Conservation (phyloP, 345 rosid species). For the Trapa incisa region DNA sequence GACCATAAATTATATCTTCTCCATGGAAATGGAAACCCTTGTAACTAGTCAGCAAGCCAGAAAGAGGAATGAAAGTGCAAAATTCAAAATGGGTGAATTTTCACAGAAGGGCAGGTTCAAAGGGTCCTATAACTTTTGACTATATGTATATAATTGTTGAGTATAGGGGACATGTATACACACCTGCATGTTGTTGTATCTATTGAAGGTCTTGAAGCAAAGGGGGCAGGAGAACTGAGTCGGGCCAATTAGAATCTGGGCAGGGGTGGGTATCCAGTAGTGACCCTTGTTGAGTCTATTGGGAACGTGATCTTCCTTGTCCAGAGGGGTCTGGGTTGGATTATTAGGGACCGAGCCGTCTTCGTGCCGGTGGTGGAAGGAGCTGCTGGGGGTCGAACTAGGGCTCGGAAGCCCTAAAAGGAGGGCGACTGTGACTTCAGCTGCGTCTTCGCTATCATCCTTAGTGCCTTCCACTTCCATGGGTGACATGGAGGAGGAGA, state of each 20-base stretch:
- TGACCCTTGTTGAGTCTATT: slow-evolving; percentile 50
- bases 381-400: slow-evolving; percentile 17
- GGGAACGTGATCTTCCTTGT: slow-evolving; percentile 28
- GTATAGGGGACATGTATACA: neutral
- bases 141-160: neutral
- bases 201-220: slow-evolving; percentile 97
- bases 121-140: neutral
- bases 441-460: slow-evolving; percentile 19
- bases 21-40: too few species aligned
- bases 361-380: slow-evolving; percentile 8
- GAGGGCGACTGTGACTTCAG: slow-evolving; percentile 57
- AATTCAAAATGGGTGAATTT: neutral
- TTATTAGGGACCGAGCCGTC: slow-evolving; percentile 6
- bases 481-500: slow-evolving; percentile 4
- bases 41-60: too few species aligned
- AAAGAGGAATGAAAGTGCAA: neutral
- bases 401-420: slow-evolving; percentile 70
- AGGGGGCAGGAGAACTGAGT: slow-evolving; percentile 97
- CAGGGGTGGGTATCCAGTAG: slow-evolving; percentile 97
- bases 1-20: neutral
- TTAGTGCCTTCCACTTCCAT: slow-evolving; percentile 27
- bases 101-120: neutral
- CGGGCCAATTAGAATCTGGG: slow-evolving; percentile 95
- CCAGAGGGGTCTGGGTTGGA: slow-evolving; percentile 22
- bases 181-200: slow-evolving; percentile 99